Evolutionary conservation across 2,329 filamentous ascomycete species (phyloP).

Genomic region (Mycocentrospora acerina): DNA sequence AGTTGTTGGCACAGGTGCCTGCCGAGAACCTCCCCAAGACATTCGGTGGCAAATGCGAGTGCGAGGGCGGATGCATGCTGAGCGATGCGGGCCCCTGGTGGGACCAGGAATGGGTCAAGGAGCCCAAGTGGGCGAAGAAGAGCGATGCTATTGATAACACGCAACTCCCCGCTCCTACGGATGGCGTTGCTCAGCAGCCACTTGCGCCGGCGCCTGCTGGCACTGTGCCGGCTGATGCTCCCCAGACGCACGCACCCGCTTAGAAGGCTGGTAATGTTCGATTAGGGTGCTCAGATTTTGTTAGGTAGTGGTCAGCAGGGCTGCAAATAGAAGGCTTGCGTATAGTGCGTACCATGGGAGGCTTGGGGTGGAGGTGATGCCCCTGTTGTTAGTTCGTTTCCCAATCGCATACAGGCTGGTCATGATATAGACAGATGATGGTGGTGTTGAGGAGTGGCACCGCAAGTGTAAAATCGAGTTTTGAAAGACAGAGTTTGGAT

Average conservation of each 20-base stretch:
- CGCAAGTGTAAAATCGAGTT: too few species aligned
- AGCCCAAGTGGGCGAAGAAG: slow-evolving; percentile 53
- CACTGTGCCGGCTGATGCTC: slow-evolving; percentile 14
- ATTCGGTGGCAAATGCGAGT: slow-evolving; percentile 83
- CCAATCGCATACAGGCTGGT: too few species aligned
- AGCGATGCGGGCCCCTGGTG: slow-evolving; percentile 92
- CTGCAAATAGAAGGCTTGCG: too few species aligned
- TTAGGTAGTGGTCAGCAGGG: too few species aligned
- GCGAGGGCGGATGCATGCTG: slow-evolving; percentile 77
- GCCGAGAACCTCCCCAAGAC: slow-evolving; percentile 84
- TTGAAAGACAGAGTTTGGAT: too few species aligned
- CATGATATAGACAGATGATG: too few species aligned
- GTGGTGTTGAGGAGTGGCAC: too few species aligned
- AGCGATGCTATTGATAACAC: slow-evolving; percentile 36
- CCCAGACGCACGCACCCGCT: slow-evolving; percentile 9
- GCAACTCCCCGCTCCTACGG: slow-evolving; percentile 29
- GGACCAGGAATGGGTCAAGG: slow-evolving; percentile 66
- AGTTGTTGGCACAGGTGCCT: slow-evolving; percentile 81
- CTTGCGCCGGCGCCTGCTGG: slow-evolving; percentile 18
- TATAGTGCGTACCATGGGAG: too few species aligned
- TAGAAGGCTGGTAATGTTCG: too few species aligned
- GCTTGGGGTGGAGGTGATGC: too few species aligned
- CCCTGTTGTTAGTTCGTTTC: too few species aligned
- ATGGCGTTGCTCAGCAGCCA: slow-evolving; percentile 14
- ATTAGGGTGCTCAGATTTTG: too few species aligned